Percentiles rank a stretch among this genome's conserved stretches.
These are phyloP conservation scores for Trichoderma arundinaceum DNA, from an alignment of 2,329 filamentous ascomycete genomes.

Conservation along the genomic window DNA sequence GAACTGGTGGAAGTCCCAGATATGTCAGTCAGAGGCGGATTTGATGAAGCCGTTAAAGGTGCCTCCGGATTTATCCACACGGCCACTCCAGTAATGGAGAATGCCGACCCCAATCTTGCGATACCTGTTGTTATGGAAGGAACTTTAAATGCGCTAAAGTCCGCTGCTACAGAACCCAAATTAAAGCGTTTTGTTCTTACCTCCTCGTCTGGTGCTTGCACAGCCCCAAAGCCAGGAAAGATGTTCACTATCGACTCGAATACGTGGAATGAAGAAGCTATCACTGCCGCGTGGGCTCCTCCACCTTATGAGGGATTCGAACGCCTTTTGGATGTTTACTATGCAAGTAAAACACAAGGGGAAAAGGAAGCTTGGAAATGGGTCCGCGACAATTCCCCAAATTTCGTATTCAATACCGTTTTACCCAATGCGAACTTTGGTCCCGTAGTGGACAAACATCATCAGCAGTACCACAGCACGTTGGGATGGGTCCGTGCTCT, in stretches of 20 bases:
- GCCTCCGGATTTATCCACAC: slow-evolving; percentile 46
- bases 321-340: slow-evolving; percentile 40
- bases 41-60: slow-evolving; percentile 40
- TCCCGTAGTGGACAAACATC: slow-evolving; percentile 32
- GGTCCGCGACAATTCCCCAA: slow-evolving; percentile 38
- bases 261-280: slow-evolving; percentile 45
- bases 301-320: slow-evolving; percentile 42
- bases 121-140: slow-evolving; percentile 45
- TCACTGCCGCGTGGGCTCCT: slow-evolving; percentile 45
- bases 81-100: slow-evolving; percentile 45
- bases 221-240: slow-evolving; percentile 34
- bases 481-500: neutral
- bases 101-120: slow-evolving; percentile 47
- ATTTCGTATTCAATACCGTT: slow-evolving; percentile 41
- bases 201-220: slow-evolving; percentile 41
- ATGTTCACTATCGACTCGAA: slow-evolving; percentile 36
- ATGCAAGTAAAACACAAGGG: slow-evolving; percentile 46
- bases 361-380: slow-evolving; percentile 50
- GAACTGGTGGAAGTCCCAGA: slow-evolving; percentile 44
- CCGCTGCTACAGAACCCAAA: slow-evolving; percentile 43
- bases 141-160: slow-evolving; percentile 42
- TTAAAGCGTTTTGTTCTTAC: slow-evolving; percentile 51
- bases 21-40: slow-evolving; percentile 39
- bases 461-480: slow-evolving; percentile 29
- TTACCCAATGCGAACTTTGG: slow-evolving; percentile 42